These are phyloP conservation scores for Amphicarpaea edgeworthii DNA, from an alignment of 306 rosid genomes.

Conservation along the genomic window DNA sequence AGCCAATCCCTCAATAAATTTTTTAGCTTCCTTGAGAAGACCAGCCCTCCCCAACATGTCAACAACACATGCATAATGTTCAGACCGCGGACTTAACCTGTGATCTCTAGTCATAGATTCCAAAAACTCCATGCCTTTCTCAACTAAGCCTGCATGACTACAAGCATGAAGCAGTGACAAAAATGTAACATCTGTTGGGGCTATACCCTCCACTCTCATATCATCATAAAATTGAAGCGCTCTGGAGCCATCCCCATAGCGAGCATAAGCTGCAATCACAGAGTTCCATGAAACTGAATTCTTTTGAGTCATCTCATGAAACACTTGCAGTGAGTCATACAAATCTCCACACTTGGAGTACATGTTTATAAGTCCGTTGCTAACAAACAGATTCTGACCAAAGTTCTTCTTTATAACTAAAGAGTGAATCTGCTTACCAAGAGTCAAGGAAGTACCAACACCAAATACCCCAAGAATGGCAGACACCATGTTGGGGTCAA, in stretches of 20 bases:
- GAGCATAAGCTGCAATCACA: constrained; percentile 85
- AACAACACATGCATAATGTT: constrained; percentile 83
- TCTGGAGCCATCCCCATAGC: constrained; percentile 76
- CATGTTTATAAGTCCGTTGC: constrained; percentile 93
- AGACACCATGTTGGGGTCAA: constrained; percentile 76
- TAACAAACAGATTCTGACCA: constrained; percentile 64
- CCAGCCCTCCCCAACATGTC: constrained; percentile 96
- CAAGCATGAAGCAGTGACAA: constrained; percentile 91
- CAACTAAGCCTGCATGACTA: constrained; percentile 82
- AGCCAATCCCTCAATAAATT: constrained; percentile 61
- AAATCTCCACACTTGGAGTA: constrained; percentile 88
- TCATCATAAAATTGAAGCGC: constrained; percentile 71
- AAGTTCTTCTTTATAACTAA: constrained; percentile 68
- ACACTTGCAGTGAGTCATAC: constrained; percentile 64
- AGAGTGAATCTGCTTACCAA: constrained; percentile 82
- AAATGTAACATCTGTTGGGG: constrained; percentile 79
- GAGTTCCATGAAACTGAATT: constrained; percentile 88
- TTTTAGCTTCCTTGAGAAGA: constrained; percentile 73
- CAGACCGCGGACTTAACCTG: constrained; percentile 67
- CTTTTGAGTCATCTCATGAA: constrained; percentile 60
- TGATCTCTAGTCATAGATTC: constrained; percentile 77
- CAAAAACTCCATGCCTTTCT: constrained; percentile 79
- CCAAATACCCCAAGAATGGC: constrained; percentile 89
- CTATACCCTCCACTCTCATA: constrained; percentile 64
- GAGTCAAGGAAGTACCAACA: constrained; percentile 71